A percentile compares a stretch with the other conserved stretches of the same genome.
Conservation (phyloP, 179 eudicot genomes). For the Carnegiea gigantea region DNA sequence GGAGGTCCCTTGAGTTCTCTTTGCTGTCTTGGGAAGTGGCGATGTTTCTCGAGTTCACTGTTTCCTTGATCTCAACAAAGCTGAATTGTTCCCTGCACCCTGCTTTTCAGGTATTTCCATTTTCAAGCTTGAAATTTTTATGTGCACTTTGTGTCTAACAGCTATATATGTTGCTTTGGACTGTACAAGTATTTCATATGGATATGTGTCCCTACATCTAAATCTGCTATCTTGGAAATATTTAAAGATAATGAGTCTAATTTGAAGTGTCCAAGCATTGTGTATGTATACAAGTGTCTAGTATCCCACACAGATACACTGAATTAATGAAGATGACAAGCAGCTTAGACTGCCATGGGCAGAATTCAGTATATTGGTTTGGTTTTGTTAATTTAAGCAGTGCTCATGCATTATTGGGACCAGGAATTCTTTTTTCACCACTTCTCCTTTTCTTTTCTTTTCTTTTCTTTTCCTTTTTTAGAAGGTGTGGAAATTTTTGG, state of each 20-base stretch:
- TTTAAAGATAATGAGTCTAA: background rate
- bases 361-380: background rate
- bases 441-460: too few species aligned
- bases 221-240: background rate
- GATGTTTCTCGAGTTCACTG: background rate
- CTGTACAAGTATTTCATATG: background rate
- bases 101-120: background rate
- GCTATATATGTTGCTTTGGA: background rate
- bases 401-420: background rate
- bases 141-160: background rate
- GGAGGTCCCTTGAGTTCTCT: background rate
- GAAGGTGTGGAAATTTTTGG: background rate
- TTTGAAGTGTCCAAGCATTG: background rate
- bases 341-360: background rate
- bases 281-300: too few species aligned
- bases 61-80: constrained; percentile 1
- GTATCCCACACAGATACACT: background rate
- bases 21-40: background rate
- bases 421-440: background rate
- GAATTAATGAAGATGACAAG: background rate
- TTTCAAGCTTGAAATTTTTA: background rate
- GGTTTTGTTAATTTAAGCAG: background rate
- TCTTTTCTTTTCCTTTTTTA: background rate
- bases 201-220: background rate
- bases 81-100: background rate